A percentile compares a stretch with the other conserved stretches of the same genome.
These are phyloP conservation scores for Ganoderma multipileum DNA, from an alignment of 1,284 basidiomycete genomes.

Conservation along the genomic window DNA sequence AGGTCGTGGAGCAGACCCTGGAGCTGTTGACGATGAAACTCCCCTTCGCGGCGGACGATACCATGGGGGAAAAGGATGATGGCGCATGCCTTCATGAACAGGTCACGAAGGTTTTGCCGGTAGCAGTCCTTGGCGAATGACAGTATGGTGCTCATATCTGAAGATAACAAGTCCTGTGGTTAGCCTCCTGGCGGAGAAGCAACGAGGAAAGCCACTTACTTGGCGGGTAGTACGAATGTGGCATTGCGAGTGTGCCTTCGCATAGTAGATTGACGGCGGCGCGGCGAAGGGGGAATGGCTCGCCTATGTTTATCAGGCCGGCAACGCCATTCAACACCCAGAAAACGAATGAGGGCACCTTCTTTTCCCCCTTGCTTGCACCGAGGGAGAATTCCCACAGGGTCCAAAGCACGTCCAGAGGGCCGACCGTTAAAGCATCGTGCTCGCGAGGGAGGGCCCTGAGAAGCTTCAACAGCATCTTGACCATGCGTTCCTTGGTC, in stretches of 20 bases:
- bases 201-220: conserved; percentile 5
- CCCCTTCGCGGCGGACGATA: conserved; percentile 8
- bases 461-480: conserved; percentile 20
- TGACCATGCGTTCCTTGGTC: conserved; percentile 6
- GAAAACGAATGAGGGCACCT: conserved; percentile 9
- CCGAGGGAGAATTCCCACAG: conserved; percentile 22
- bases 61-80: conserved; percentile 14
- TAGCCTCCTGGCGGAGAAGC: no score
- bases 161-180: neutral
- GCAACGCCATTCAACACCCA: conserved; percentile 14
- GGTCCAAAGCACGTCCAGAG: conserved; percentile 20
- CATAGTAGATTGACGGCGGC: conserved; percentile 23
- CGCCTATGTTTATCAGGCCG: conserved; percentile 9
- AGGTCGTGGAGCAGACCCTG: conserved; percentile 19
- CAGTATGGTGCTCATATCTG: conserved; percentile 19
- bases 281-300: conserved; percentile 24
- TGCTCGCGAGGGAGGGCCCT: conserved; percentile 14
- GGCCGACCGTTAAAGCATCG: conserved; percentile 10
- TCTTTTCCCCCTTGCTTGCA: conserved; percentile 5
- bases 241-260: conserved; percentile 17
- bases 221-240: conserved; percentile 16
- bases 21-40: conserved; percentile 12
- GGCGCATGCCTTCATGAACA: conserved; percentile 23
- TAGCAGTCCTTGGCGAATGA: conserved; percentile 15
- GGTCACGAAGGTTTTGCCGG: conserved; percentile 11